Base-by-base conservation (phyloP, 495 filamentous ascomycete species). In the Physcia stellaris region DNA sequence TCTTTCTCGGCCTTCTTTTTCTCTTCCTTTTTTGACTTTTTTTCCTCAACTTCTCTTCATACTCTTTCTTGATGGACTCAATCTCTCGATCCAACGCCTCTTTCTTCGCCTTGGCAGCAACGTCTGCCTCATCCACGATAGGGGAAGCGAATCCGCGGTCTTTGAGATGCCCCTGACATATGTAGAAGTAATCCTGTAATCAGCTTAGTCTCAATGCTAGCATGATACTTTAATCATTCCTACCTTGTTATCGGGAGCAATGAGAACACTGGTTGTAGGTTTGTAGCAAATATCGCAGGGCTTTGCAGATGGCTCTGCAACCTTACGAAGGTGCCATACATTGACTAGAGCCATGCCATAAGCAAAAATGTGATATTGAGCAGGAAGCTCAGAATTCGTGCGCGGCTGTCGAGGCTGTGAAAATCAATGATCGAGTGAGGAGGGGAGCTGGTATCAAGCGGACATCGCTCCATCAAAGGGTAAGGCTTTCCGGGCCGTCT, bases 251-350 rank as follows among this genome's bases (percentile, higher is more conserved):
- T 94, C 85, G 0, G 83, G 70, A 2, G 86, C 94, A 43, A 94
- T 80, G 41, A 98, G 64, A 18, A 96, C 90, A 50, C 75, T 86
- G 6, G 78, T 73, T 32, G 79, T 85, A 4, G 82, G 80, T 56
- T 90, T 94, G 67, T 78, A 87, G 65, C 90, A 98, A 43, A 98
- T 75, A 52, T 80, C 73, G 58, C 90, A 98, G 31, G 84, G 66
- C 56, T 84, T 94, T 4, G 79, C 69, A 7, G 73, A 70, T 28
- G 79, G 75, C 34, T 94, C 85, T 17, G 90, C 86, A 33, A 98
- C 90, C 42, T 73, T 82, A 32, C 92, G 83, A 41, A 87, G 77
- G 44, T 87, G 76, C 61, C 86, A 98, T 19, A 80, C 59, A 52
- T 98, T 98, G 17, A 73, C 70, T 27, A 93, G 70, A 17, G 80